Percentiles rank a stretch among this genome's conserved stretches.
These are phyloP conservation scores for Colletotrichum sublineola DNA, from an alignment of 2,329 filamentous ascomycete genomes.

Conservation along the genomic window DNA sequence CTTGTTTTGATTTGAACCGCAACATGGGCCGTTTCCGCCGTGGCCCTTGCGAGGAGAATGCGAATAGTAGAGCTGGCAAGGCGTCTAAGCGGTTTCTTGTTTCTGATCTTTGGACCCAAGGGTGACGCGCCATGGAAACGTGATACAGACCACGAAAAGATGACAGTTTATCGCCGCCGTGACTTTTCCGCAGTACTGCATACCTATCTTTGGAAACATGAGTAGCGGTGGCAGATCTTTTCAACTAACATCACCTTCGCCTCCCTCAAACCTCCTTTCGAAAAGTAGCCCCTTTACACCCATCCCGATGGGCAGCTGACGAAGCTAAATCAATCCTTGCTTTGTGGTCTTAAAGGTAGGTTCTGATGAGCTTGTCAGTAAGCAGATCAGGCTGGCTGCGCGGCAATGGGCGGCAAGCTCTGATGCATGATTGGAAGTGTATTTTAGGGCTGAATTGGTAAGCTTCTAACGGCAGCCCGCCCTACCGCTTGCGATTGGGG, in stretches of 20 bases:
- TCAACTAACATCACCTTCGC: background rate
- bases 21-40: background rate
- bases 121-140: background rate
- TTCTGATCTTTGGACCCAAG: background rate
- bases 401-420: constrained; percentile 11
- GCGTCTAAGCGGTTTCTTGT: too few species aligned
- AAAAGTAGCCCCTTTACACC: background rate
- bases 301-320: background rate
- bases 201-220: background rate
- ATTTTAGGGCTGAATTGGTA: constrained; percentile 14
- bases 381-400: background rate
- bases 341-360: background rate
- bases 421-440: constrained; percentile 8
- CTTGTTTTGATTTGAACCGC: background rate
- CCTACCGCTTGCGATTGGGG: background rate
- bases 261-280: background rate
- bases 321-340: background rate
- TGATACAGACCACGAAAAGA: background rate
- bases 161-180: background rate
- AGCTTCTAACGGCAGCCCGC: background rate
- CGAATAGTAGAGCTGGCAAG: background rate
- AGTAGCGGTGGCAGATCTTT: background rate
- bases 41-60: background rate
- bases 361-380: background rate
- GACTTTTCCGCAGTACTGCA: background rate